Evolutionary conservation across 2,329 filamentous ascomycete genomes (phyloP).

Genomic region (Nothophaeocryptopus gaeumannii): DNA sequence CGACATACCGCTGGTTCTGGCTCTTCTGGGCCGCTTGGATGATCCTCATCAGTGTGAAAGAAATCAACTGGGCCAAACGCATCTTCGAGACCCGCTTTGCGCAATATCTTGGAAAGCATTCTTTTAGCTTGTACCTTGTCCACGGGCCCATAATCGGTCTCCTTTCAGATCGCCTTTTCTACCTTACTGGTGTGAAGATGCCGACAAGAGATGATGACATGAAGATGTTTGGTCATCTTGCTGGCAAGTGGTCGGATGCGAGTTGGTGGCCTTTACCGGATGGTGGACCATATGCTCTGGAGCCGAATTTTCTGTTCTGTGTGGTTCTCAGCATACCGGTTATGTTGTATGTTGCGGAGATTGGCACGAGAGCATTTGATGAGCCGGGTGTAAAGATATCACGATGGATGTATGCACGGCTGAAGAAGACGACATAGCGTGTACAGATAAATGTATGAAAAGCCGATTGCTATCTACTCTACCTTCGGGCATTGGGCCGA

Average conservation of each 20-base stretch:
- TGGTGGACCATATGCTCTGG: slow-evolving; percentile 23
- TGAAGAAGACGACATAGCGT: too few species aligned
- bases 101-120: slow-evolving; percentile 56
- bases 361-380: slow-evolving; percentile 28
- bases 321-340: slow-evolving; percentile 24
- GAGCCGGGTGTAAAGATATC: slow-evolving; percentile 23
- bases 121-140: slow-evolving; percentile 61
- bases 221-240: slow-evolving; percentile 18
- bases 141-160: slow-evolving; percentile 61
- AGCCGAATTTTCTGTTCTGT: slow-evolving; percentile 28
- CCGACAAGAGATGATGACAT: slow-evolving; percentile 20
- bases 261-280: slow-evolving; percentile 29
- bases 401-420: slow-evolving; percentile 17
- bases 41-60: slow-evolving; percentile 21
- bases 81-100: slow-evolving; percentile 24
- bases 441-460: too few species aligned
- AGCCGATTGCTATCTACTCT: too few species aligned
- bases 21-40: slow-evolving; percentile 57
- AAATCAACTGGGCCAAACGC: slow-evolving; percentile 25
- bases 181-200: slow-evolving; percentile 27
- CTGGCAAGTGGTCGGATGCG: slow-evolving; percentile 23
- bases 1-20: slow-evolving; percentile 36
- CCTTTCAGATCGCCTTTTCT: slow-evolving; percentile 49
- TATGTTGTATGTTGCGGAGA: slow-evolving; percentile 28
- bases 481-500: too few species aligned